phyloP scores from a whole-genome alignment of 2,329 filamentous ascomycete genomes.

The Penicillium sclerotigenum region DNA sequence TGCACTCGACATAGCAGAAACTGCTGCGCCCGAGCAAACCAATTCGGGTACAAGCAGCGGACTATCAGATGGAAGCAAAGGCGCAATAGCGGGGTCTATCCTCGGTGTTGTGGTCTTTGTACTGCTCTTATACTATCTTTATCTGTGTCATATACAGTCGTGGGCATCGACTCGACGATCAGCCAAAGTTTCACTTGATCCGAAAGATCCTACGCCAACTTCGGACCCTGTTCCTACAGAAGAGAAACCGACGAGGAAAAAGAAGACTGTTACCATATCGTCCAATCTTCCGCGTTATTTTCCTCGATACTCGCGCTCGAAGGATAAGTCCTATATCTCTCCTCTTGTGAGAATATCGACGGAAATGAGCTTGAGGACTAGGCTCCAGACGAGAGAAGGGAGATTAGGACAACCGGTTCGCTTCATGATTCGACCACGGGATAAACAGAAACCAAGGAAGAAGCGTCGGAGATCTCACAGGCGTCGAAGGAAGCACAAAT shows the following conservation, averaged over 20 bases:
- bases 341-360: conserved; percentile 1
- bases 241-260: not conserved
- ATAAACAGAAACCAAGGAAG: not conserved
- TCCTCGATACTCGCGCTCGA: not conserved
- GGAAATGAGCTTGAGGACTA: not conserved
- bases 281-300: not conserved
- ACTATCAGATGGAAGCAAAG: not conserved
- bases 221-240: not conserved
- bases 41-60: not conserved
- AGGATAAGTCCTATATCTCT: not conserved
- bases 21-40: not conserved
- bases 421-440: not conserved
- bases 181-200: not conserved
- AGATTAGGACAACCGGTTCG: not conserved
- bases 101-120: not conserved
- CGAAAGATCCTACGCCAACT: not conserved
- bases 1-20: not conserved
- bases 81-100: conserved; percentile 2
- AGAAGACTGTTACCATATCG: conserved; percentile 2
- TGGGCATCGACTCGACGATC: not conserved
- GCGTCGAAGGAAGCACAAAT: not conserved
- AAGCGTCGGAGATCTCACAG: not conserved
- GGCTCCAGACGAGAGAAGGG: not conserved
- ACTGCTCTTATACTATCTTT: conserved; percentile 1
- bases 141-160: not conserved